Percentiles rank a stretch among this genome's conserved stretches.
Evolutionary conservation across 2,329 filamentous ascomycete genomes (phyloP).

Genomic region (Diaporthe eres): DNA sequence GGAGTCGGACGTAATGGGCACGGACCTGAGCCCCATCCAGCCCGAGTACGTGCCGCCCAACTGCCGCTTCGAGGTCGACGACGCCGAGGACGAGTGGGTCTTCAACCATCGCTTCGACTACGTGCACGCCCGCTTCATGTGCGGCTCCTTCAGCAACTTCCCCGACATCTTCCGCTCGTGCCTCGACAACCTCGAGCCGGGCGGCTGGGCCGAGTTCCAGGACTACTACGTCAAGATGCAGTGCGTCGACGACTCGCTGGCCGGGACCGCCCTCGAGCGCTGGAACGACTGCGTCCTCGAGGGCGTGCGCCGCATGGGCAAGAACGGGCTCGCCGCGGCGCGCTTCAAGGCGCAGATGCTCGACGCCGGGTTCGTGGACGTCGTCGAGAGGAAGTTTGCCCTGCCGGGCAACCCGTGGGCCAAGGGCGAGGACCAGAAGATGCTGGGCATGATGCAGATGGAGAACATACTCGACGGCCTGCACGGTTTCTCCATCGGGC

Average conservation of each 20-base stretch:
- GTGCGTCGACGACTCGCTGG: constrained; percentile 43
- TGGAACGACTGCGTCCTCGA: constrained; percentile 44
- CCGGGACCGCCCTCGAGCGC: constrained; percentile 44
- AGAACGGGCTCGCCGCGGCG: constrained; percentile 32
- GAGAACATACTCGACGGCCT: constrained; percentile 52
- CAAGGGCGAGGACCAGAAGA: constrained; percentile 53
- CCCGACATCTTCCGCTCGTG: constrained; percentile 41
- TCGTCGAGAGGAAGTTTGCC: constrained; percentile 49
- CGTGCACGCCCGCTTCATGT: constrained; percentile 46
- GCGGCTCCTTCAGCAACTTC: constrained; percentile 42
- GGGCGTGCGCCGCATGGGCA: constrained; percentile 39
- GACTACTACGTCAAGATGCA: constrained; percentile 44
- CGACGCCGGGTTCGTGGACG: constrained; percentile 51
- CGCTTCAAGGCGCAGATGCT: constrained; percentile 44
- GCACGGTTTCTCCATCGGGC: constrained; percentile 50
- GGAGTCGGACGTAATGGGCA: constrained; percentile 45
- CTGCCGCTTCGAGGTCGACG: constrained; percentile 47
- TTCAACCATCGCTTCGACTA: constrained; percentile 45
- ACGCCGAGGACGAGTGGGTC: constrained; percentile 46
- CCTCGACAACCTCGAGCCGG: constrained; percentile 45
- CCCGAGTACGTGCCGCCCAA: constrained; percentile 47
- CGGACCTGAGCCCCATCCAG: constrained; percentile 47
- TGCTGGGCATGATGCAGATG: constrained; percentile 54
- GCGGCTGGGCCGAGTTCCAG: constrained; percentile 46
- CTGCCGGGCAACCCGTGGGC: constrained; percentile 55